Conservation (phyloP, 106 monocot species). For the Chionographis japonica region DNA sequence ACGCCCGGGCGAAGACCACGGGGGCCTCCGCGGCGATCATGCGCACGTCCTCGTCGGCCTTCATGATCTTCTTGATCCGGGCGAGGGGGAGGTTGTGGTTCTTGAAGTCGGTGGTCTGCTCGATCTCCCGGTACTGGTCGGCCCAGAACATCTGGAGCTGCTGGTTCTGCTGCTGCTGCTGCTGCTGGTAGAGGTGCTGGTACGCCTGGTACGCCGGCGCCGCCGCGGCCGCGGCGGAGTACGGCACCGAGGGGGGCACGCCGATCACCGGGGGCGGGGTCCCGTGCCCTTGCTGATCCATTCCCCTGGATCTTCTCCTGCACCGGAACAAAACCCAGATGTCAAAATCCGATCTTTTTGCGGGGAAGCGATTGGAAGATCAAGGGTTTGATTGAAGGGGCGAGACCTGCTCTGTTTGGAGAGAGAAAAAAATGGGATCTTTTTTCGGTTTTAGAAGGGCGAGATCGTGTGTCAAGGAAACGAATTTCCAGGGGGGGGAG, state of each 20-base stretch:
- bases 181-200: constrained; percentile 8
- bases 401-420: too few relatives aligned
- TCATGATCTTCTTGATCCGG: constrained; percentile 89
- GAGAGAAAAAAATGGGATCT: too few relatives aligned
- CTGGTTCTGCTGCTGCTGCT: constrained; percentile 22
- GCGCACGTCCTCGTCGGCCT: constrained; percentile 86
- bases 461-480: too few relatives aligned
- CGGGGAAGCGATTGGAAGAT: too few relatives aligned
- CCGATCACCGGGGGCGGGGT: constrained; percentile 2
- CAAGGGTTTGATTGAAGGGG: too few relatives aligned
- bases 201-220: not conserved
- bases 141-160: constrained; percentile 79
- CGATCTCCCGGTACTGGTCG: constrained; percentile 74
- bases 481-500: too few relatives aligned
- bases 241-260: not conserved
- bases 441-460: too few relatives aligned
- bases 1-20: constrained; percentile 59
- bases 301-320: not conserved
- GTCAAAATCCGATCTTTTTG: not conserved
- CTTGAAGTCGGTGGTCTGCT: constrained; percentile 64
- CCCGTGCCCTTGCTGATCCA: constrained; percentile 11
- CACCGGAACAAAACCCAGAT: constrained; percentile 1
- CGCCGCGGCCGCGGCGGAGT: not conserved
- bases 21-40: constrained; percentile 87
- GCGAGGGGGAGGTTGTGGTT: constrained; percentile 77